Conservation (phyloP, 305 asterid species). For the Solanum hybrid region DNA sequence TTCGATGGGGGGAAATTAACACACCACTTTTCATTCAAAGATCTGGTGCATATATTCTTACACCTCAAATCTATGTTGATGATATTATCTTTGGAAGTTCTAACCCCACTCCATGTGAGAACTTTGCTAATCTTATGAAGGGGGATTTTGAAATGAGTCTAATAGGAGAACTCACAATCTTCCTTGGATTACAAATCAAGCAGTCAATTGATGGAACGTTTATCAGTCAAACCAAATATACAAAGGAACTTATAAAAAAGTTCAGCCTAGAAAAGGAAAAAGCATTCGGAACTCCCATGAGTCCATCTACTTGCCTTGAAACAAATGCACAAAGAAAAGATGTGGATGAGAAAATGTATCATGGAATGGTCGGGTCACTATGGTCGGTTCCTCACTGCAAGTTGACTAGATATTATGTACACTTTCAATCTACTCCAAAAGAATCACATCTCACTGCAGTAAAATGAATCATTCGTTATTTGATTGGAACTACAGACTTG, state of each 20-base stretch:
- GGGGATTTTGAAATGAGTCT: neutral
- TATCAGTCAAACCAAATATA: neutral
- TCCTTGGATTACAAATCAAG: neutral
- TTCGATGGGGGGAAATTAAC: too few species aligned
- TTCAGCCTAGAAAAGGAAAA: neutral
- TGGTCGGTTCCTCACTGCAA: too few species aligned
- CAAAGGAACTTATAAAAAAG: neutral
- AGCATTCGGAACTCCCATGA: neutral
- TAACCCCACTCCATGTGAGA: neutral
- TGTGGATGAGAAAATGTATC: neutral
- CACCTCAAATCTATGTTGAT: neutral
- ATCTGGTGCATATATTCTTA: neutral
- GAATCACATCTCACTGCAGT: too few species aligned
- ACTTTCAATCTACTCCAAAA: too few species aligned
- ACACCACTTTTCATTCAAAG: neutral
- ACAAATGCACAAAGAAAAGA: neutral
- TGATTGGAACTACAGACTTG: too few species aligned
- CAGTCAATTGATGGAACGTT: neutral
- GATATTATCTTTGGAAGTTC: neutral
- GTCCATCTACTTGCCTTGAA: neutral
- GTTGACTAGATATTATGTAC: too few species aligned
- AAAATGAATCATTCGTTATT: too few species aligned
- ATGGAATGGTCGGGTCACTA: too few species aligned
- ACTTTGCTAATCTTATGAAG: neutral
- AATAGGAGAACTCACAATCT: neutral